Conservation (phyloP, 768 basidiomycete species). For the Rhodotorula kratochvilovae region DNA sequence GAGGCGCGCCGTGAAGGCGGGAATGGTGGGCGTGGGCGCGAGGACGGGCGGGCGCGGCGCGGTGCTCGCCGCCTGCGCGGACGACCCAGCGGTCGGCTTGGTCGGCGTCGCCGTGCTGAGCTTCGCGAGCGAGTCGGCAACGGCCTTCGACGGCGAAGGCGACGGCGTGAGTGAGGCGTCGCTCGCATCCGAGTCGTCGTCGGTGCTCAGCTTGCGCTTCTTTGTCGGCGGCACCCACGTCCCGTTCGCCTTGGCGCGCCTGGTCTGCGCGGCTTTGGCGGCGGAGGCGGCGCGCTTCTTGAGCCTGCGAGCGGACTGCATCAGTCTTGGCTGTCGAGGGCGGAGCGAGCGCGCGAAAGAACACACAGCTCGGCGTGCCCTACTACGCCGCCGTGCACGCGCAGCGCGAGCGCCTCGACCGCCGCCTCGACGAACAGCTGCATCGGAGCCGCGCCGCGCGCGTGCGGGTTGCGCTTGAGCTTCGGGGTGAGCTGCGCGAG, state of each 20-base stretch:
- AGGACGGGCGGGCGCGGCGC: no score
- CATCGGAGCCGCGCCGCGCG: not conserved
- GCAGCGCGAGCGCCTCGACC: constrained; percentile 20
- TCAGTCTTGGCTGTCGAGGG: not conserved
- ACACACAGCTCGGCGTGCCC: constrained; percentile 9
- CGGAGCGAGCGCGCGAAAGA: not conserved
- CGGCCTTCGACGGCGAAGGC: not conserved
- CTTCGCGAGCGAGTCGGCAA: not conserved
- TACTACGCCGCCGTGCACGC: constrained; percentile 7
- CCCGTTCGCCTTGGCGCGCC: not conserved
- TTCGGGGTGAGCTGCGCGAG: not conserved
- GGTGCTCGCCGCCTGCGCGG: no score
- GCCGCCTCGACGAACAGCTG: constrained; percentile 19
- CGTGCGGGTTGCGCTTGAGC: constrained; percentile 18
- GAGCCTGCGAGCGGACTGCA: not conserved
- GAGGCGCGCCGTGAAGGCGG: not conserved
- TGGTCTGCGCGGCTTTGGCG: not conserved
- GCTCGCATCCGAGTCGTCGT: not conserved
- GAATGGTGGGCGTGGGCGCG: no score
- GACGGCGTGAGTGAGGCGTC: not conserved
- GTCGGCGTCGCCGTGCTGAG: not conserved
- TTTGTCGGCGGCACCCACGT: not conserved
- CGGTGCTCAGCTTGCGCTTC: not conserved
- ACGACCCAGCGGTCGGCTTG: not conserved
- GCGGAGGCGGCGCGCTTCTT: not conserved